A percentile compares a stretch with the other conserved stretches of the same genome.
Conservation (phyloP, 129 eudicot species). For the Helianthus tuberosus region DNA sequence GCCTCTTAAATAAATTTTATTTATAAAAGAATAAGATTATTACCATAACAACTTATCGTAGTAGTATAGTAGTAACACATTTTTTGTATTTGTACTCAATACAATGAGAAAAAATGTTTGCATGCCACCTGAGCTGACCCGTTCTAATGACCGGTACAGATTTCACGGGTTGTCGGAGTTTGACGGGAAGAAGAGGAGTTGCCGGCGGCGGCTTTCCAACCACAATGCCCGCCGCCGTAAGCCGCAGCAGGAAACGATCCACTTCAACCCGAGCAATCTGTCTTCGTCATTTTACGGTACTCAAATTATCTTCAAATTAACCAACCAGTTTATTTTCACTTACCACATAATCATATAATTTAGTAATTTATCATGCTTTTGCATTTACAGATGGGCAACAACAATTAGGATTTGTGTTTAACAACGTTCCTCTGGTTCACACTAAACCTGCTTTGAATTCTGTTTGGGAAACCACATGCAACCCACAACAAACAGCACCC, state of each 20-base stretch:
- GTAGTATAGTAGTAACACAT: not conserved
- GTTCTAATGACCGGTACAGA: conserved; percentile 39
- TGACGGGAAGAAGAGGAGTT: conserved; percentile 93
- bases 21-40: not conserved
- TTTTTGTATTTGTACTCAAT: not conserved
- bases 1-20: not conserved
- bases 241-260: conserved; percentile 73
- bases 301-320: not conserved
- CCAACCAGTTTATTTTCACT: not conserved
- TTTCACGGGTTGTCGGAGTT: conserved; percentile 84
- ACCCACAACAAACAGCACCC: conserved; percentile 46
- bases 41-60: not conserved
- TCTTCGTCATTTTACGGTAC: conserved; percentile 76
- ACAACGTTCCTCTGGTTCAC: conserved; percentile 45
- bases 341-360: not conserved
- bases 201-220: conserved; percentile 87
- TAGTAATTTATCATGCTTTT: not conserved
- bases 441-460: conserved; percentile 40
- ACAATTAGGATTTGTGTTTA: conserved; percentile 61
- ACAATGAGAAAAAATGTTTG: not conserved
- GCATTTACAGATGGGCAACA: conserved; percentile 58
- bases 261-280: conserved; percentile 59
- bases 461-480: conserved; percentile 49
- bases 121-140: not conserved
- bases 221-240: conserved; percentile 96